Conservation (phyloP, 305 asterid genomes). For the Solanum aculeatissimum region DNA sequence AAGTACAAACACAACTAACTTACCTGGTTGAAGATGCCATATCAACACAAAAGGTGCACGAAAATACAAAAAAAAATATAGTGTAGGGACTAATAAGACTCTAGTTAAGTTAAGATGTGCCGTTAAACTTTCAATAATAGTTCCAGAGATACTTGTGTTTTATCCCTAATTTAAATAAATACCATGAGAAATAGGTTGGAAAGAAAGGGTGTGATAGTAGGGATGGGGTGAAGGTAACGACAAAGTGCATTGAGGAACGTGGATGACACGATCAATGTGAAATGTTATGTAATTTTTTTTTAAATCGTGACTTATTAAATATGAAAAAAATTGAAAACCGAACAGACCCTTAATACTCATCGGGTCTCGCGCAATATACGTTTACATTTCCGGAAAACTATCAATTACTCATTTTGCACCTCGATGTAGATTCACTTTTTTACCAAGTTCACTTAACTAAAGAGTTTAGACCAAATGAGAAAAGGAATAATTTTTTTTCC, state of each 20-base stretch:
- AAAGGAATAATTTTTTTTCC: background rate
- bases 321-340: background rate
- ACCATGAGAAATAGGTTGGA: background rate
- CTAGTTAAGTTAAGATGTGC: too few species aligned
- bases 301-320: background rate
- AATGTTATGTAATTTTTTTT: too few species aligned
- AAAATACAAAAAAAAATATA: too few species aligned
- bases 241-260: background rate
- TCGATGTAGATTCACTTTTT: background rate
- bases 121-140: too few species aligned
- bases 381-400: background rate
- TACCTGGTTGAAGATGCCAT: too few species aligned
- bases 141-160: too few species aligned
- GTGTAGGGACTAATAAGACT: rapidly evolving
- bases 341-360: background rate
- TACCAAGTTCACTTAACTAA: background rate
- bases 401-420: background rate
- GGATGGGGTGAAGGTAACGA: background rate
- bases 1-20: too few species aligned
- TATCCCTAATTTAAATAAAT: too few species aligned
- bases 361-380: background rate
- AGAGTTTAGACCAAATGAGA: background rate
- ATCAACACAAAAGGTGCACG: too few species aligned
- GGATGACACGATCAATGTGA: background rate
- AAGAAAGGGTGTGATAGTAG: background rate